These are phyloP conservation scores for Rhypophila decipiens DNA, from an alignment of 495 filamentous ascomycete genomes.

Conservation along the genomic window DNA sequence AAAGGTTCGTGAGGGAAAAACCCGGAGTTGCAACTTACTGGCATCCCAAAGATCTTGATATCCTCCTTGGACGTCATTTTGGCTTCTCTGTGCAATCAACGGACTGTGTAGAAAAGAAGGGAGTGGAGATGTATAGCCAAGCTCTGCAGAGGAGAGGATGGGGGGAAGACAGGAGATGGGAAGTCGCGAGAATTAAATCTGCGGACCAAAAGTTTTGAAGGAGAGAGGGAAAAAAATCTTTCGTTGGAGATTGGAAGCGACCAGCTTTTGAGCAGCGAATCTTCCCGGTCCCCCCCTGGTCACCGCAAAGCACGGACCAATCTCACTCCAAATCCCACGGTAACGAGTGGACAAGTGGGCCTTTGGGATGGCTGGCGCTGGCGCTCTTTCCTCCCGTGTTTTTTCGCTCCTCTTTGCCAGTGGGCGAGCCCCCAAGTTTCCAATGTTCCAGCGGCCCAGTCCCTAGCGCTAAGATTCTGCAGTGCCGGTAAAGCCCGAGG, in stretches of 20 bases:
- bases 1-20: no score
- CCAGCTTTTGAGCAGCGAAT: constrained; percentile 33
- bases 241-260: constrained; percentile 17
- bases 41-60: constrained; percentile 76
- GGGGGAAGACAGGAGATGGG: constrained; percentile 23
- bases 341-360: constrained; percentile 11
- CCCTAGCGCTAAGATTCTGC: constrained; percentile 16
- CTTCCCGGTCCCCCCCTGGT: constrained; percentile 27
- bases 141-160: constrained; percentile 28
- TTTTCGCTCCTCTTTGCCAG: not conserved
- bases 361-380: not conserved
- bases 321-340: constrained; percentile 10
- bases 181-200: constrained; percentile 41
- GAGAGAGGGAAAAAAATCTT: constrained; percentile 28
- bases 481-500: constrained; percentile 31
- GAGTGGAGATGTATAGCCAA: constrained; percentile 40
- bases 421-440: not conserved
- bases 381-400: no score
- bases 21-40: constrained; percentile 53
- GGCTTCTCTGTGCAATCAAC: constrained; percentile 34
- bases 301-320: constrained; percentile 23
- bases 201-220: constrained; percentile 25
- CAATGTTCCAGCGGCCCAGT: not conserved
- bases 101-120: constrained; percentile 38
- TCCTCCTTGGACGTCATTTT: constrained; percentile 55